These are phyloP conservation scores for Candida pseudoviswanathii DNA, from an alignment of 1,139 yeast species.

Conservation along the genomic window DNA sequence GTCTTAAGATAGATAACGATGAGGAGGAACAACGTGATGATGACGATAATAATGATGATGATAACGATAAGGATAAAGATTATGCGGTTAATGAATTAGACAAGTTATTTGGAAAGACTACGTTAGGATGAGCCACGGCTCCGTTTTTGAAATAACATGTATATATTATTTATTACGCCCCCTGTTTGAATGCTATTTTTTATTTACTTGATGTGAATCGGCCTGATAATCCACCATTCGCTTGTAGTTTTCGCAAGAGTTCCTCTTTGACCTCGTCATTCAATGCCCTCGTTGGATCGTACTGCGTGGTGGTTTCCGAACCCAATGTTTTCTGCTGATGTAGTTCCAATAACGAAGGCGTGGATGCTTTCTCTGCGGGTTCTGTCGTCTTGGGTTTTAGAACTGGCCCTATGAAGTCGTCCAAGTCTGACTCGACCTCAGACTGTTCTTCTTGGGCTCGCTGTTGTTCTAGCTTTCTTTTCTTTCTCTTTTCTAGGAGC, in stretches of 20 bases:
- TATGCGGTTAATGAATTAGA: slow-evolving; percentile 29
- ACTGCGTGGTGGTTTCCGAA: slow-evolving; percentile 12
- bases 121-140: slow-evolving; percentile 11
- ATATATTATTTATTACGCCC: background rate
- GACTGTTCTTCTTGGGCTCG: background rate
- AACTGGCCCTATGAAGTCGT: slow-evolving; percentile 13
- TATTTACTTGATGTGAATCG: slow-evolving; percentile 15
- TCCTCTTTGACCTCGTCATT: slow-evolving; percentile 19
- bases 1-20: slow-evolving; percentile 8
- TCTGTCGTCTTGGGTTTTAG: slow-evolving; percentile 2
- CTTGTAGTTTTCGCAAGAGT: slow-evolving; percentile 16
- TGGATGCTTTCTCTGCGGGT: slow-evolving; percentile 1
- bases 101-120: slow-evolving; percentile 28
- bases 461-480: slow-evolving; percentile 2
- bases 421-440: slow-evolving; percentile 8
- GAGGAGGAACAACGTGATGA: slow-evolving; percentile 15
- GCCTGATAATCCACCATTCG: slow-evolving; percentile 17
- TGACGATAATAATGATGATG: slow-evolving; percentile 13
- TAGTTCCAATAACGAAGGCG: slow-evolving; percentile 14
- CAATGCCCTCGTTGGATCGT: slow-evolving; percentile 16
- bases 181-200: background rate
- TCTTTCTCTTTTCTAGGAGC: slow-evolving; percentile 1
- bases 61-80: background rate
- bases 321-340: slow-evolving; percentile 16
- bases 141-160: background rate